Conservation (phyloP, 352 stramenopile species). For the Phytophthora sojae region DNA sequence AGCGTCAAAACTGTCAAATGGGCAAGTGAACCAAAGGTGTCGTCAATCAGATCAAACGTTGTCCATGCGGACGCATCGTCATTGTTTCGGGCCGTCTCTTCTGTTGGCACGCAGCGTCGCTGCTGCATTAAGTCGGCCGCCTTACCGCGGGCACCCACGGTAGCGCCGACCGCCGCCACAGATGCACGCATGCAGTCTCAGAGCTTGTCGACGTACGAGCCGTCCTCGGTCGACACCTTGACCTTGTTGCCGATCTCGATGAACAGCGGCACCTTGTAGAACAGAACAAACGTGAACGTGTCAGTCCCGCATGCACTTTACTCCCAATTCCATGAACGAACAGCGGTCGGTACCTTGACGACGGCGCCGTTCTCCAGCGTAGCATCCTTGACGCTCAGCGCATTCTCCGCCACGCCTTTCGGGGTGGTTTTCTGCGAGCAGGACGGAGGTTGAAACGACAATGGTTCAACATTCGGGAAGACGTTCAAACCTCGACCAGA, state of each 20-base stretch:
- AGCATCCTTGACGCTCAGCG: constrained; percentile 85
- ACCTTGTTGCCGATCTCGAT: constrained; percentile 84
- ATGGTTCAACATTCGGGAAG: constrained; percentile 5
- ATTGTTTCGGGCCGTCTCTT: constrained; percentile 14
- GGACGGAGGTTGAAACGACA: constrained; percentile 4
- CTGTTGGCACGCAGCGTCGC: constrained; percentile 3
- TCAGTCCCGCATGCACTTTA: no score
- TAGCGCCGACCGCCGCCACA: no score
- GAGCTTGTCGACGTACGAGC: constrained; percentile 81
- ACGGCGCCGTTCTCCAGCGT: constrained; percentile 81
- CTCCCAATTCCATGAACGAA: no score
- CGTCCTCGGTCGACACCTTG: constrained; percentile 78
- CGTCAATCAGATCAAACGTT: constrained; percentile 18
- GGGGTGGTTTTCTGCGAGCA: constrained; percentile 68
- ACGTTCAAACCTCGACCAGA: neutral
- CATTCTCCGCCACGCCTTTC: constrained; percentile 79
- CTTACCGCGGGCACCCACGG: neutral
- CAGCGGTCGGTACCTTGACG: constrained; percentile 67
- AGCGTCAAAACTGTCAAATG: constrained; percentile 14
- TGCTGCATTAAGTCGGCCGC: neutral
- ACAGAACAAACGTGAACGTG: no score
- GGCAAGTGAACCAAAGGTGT: constrained; percentile 6
- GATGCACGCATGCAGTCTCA: constrained; percentile 25
- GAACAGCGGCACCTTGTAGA: constrained; percentile 67
- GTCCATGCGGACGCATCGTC: constrained; percentile 7